A percentile compares a stretch with the other conserved stretches of the same genome.
Conservation (phyloP, 495 filamentous ascomycete species). For the Clavariopsis aquatica region DNA sequence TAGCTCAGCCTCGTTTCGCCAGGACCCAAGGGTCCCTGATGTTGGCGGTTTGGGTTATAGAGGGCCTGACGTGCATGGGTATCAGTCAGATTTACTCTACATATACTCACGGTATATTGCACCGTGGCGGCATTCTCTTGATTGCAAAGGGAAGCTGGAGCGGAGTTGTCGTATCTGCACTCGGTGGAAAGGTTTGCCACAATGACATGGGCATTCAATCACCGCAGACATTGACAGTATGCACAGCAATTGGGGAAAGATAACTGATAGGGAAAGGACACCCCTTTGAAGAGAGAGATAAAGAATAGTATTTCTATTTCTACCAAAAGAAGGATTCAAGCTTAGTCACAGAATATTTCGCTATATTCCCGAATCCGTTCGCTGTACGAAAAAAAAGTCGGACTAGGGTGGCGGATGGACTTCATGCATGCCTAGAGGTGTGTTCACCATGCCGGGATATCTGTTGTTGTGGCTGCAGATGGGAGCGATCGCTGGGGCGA, state of each 20-base stretch:
- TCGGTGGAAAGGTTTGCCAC: too few species aligned
- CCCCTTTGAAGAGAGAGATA: too few species aligned
- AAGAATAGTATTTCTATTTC: too few species aligned
- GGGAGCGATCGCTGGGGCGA: not conserved
- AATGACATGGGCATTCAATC: too few species aligned
- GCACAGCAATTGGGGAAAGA: too few species aligned
- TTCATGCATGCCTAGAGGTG: not conserved
- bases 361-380: not conserved
- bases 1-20: not conserved
- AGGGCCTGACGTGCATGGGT: not conserved
- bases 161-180: too few species aligned
- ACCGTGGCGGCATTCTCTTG: not conserved
- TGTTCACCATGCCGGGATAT: conserved; percentile 1
- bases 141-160: too few species aligned
- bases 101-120: not conserved
- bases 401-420: not conserved
- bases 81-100: not conserved
- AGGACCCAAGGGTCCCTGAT: not conserved
- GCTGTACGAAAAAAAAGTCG: not conserved
- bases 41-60: not conserved
- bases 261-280: too few species aligned
- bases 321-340: too few species aligned
- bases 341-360: too few species aligned
- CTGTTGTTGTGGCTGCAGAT: not conserved
- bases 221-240: too few species aligned